Base-by-base conservation (phyloP, 371 early-diverging fungal species). In the Apophysomyces ossiformis region DNA sequence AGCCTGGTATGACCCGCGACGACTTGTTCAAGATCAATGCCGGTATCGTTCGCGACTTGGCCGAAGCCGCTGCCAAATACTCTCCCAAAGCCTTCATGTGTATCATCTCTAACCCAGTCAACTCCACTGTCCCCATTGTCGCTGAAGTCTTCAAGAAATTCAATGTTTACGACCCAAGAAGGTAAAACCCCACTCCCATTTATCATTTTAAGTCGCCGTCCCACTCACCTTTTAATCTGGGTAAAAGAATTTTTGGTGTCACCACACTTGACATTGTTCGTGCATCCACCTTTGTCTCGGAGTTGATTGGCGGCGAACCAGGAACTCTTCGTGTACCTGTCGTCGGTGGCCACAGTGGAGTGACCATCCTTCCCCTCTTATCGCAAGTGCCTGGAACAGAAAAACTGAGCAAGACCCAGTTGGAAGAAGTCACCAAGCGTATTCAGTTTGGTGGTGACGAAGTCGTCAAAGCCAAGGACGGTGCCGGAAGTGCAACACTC, bases 381-480 rank as follows among this genome's bases (percentile, higher is more conserved):
- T 91, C 91, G 38, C 84, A 87, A 68, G 79, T 85, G 32, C 62
- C 78, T 32, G 76, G 69, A 60, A 85, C 89, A 61, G 70, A 77
- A 11, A 73, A 74, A 60, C 86, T 93, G 71, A 76, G 82, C 50
- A 75, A 91, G 44, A 92, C 88, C 36, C 90, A 93, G 82, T 75
- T 89, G 66, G 92, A 91, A 64, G 71, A 83, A 32, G 84, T 96
- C 16, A 93, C 92, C 61, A 71, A 95, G 47, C 90, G 96, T 62
- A 93, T 96, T 67, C 96, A 96, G 77, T 96, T 85, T 79, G 96
- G 95, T 73, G 96, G 96, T 67, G 96, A 96, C 74, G 96, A 96
- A 78, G 96, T 96, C 66, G 95, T 96, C 75, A 91, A 94, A 86
- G 96, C 96, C 67, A 96, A 96, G 86, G 90, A 86, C 65, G 90